A percentile compares a stretch with the other conserved stretches of the same genome.
Conservation (phyloP, 1,284 basidiomycete species). For the Schizopora paradoxa region DNA sequence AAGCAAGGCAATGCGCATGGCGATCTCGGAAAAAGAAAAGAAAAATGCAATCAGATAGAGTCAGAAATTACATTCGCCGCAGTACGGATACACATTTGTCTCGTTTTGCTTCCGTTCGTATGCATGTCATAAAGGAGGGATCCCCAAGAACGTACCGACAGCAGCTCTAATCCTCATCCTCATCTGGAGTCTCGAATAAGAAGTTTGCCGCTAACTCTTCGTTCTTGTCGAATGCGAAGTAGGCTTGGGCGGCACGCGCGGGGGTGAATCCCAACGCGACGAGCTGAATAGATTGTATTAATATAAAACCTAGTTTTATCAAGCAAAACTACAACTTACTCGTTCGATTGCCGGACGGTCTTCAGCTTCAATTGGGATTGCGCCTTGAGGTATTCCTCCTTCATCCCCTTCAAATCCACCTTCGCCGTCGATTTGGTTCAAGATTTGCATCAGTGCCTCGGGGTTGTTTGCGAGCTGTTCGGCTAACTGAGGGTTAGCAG, state of each 20-base stretch:
- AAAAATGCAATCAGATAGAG: no score
- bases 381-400: constrained; percentile 49
- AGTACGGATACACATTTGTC: no score
- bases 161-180: constrained; percentile 34
- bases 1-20: no score
- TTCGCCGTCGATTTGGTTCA: constrained; percentile 39
- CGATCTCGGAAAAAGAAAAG: no score
- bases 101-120: no score
- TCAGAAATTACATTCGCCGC: no score
- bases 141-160: background rate
- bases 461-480: constrained; percentile 66
- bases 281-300: constrained; percentile 43
- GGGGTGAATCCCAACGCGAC: constrained; percentile 83
- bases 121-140: no score
- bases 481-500: constrained; percentile 69
- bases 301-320: constrained; percentile 7
- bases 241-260: constrained; percentile 77
- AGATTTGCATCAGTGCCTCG: constrained; percentile 58
- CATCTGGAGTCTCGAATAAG: constrained; percentile 72
- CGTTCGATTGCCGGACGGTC: constrained; percentile 84
- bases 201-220: constrained; percentile 93
- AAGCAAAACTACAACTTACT: constrained; percentile 45
- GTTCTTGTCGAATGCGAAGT: constrained; percentile 90
- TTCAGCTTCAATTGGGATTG: constrained; percentile 74
- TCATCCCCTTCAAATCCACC: constrained; percentile 38